Evolutionary conservation across 2,329 filamentous ascomycete species (phyloP), one percentile per base, ranked within the genome.

Genomic region (Neurospora crassa): DNA sequence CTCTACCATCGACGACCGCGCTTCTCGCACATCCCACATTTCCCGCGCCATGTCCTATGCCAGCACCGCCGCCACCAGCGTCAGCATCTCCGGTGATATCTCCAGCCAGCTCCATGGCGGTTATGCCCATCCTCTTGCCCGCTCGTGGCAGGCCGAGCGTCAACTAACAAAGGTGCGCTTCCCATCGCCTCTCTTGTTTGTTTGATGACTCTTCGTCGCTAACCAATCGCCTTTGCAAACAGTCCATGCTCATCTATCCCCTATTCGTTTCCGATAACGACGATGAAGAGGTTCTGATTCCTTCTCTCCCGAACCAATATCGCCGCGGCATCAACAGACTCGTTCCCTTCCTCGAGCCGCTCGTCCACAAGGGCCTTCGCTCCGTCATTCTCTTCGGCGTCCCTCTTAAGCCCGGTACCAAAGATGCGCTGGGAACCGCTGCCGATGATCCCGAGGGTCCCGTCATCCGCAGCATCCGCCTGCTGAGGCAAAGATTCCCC

Each of bases 321-420:
- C 94, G 95, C 78, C 90, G 94, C 73, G 95, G 96, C 74, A 80
- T 98, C 79, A 97, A 96, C 85, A 92, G 90, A 77, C 81, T 98
- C 72, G 86, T 96, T 7, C 89, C 93, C 8, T 96, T 95, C 83
- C 88, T 98, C 75, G 90, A 92, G 76, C 92, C 94, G 2, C 89
- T 99, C 63, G 88, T 98, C 37, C 90, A 89, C 78, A 97, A 97
- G 82, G 96, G 96, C 40, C 88, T 99, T 41, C 90, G 91, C 72
- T 97, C 94, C 40, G 94, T 99, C 72, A 97, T 99, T 75, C 87
- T 99, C 40, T 99, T 99, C 78, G 96, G 96, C 75, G 96, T 99
- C 2, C 96, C 96, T 37, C 86, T 97, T 74, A 89, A 88, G 69
- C 88, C 92, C 2, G 88, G 89, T 71, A 90, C 88, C 76, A 99